Evolutionary conservation across 371 early-diverging fungal species (phyloP), one percentile per base, ranked within the genome.

Genomic region (Syncephalastrum contaminatum): DNA sequence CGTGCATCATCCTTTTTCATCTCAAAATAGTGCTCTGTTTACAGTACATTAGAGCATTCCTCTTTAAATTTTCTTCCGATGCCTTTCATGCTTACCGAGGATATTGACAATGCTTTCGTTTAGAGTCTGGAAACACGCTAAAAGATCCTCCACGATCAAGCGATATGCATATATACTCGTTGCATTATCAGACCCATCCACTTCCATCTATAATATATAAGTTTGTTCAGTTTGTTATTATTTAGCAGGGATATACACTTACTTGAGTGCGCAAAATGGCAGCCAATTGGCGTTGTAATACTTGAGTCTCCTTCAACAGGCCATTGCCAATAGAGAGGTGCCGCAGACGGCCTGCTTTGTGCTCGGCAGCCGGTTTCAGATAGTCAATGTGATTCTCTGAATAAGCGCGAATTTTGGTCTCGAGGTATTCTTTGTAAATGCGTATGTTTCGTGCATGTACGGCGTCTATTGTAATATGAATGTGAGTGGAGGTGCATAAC

Each of bases 41-140:
- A 0, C 2, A 0, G 1, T 13, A n/a, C 20, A 27, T 16, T 24
- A 22, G 14, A 36, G 15, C 3, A 53, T 22, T 36, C 10, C 0
- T 2, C 36, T 8, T 12, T 1, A 5, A 8, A 46, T 50, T 22
- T 24, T 40, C 19, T 36, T 5, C 19, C 13, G 4, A 43, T 8
- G 12, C 14, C 51, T 21, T 41, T 12, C 16, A 8, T 48, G 58
- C 69, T 47, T 74, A 88, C 91, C 84, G 47, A 96, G 78, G 56
- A 95, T 89, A 57, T 92, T 89, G 54, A 96, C 92, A 27, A 95
- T 91, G 15, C 90, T 93, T 66, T 94, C 94, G 67, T 96, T 97
- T 71, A 94, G 76, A 3, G 90, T 82, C 66, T 92, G 91, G 70
- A 94, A 96, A 16, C 96, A 75, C 10, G 81, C 79, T 48, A 96